phyloP scores from a whole-genome alignment of 371 early-diverging fungal genomes.

The Vairimorpha apis region DNA sequence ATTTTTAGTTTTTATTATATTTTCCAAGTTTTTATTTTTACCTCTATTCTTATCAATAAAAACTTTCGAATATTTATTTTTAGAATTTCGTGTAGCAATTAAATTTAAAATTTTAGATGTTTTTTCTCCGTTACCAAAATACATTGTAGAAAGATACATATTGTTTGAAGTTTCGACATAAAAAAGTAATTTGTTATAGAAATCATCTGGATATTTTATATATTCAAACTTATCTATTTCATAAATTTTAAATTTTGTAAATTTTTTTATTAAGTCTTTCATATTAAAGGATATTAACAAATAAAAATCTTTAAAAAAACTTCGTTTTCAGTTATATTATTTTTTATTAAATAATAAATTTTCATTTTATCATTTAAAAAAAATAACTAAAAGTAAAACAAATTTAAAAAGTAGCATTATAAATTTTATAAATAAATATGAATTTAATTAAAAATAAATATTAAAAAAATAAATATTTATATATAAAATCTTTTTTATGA shows the following conservation, averaged over 20 bases:
- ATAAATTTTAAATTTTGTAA: neutral
- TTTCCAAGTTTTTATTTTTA: neutral
- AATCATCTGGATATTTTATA: constrained; percentile 14
- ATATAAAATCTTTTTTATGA: too few relatives aligned
- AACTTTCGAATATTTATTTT: constrained; percentile 9
- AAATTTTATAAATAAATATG: too few relatives aligned
- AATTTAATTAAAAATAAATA: too few relatives aligned
- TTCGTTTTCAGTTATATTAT: too few relatives aligned
- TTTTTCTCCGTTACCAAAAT: constrained; percentile 5
- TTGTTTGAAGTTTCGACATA: neutral
- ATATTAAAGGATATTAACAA: too few relatives aligned
- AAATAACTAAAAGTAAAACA: too few relatives aligned
- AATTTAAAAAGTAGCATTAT: too few relatives aligned
- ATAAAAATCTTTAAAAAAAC: too few relatives aligned
- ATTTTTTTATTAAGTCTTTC: too few relatives aligned
- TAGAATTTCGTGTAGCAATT: constrained; percentile 15
- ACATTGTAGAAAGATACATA: constrained; percentile 27
- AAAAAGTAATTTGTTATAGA: constrained; percentile 17
- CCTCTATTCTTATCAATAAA: constrained; percentile 39
- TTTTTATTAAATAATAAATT: too few relatives aligned
- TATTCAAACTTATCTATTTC: neutral
- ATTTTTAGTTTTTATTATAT: neutral
- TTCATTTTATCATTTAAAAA: too few relatives aligned
- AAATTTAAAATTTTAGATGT: constrained; percentile 10
- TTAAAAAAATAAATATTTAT: too few relatives aligned